Conservation (phyloP, 371 early-diverging fungal genomes). For the Mucor lusitanicus region DNA sequence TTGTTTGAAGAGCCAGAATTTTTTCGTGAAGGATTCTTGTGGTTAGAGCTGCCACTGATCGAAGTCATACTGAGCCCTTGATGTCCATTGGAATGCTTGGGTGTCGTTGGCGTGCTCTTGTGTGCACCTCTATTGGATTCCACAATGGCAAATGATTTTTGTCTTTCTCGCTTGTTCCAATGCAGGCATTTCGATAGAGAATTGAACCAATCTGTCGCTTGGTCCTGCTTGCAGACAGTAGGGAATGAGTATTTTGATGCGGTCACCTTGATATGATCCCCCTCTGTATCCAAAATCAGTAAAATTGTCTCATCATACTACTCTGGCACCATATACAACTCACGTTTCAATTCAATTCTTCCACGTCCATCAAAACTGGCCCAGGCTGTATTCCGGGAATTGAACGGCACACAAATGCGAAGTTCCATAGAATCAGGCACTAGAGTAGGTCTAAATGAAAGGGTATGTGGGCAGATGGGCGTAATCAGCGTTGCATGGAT, state of each 20-base stretch:
- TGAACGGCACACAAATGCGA: slow-evolving; percentile 77
- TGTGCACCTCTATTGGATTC: slow-evolving; percentile 28
- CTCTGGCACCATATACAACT: neutral
- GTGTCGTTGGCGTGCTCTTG: slow-evolving; percentile 6
- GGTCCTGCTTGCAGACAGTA: slow-evolving; percentile 77
- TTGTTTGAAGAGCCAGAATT: neutral
- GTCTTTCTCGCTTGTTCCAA: slow-evolving; percentile 84
- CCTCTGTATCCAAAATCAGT: slow-evolving; percentile 41
- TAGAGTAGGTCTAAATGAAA: slow-evolving; percentile 94
- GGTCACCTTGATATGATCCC: slow-evolving; percentile 87
- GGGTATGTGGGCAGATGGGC: slow-evolving; percentile 95
- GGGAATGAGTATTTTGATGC: slow-evolving; percentile 88
- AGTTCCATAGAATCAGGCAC: slow-evolving; percentile 91
- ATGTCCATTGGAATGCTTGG: neutral
- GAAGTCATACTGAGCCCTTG: slow-evolving; percentile 3
- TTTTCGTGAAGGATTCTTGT: neutral
- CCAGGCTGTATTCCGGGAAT: slow-evolving; percentile 82
- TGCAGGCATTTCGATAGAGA: slow-evolving; percentile 76
- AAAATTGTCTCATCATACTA: neutral
- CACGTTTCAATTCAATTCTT: slow-evolving; percentile 81
- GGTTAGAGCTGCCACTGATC: neutral
- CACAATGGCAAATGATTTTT: slow-evolving; percentile 65
- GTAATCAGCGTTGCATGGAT: slow-evolving; percentile 91
- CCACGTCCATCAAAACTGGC: slow-evolving; percentile 91
- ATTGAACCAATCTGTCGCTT: slow-evolving; percentile 84